These are phyloP conservation scores for Nyssa sinensis DNA, from an alignment of 148 eudicot species.

Conservation along the genomic window DNA sequence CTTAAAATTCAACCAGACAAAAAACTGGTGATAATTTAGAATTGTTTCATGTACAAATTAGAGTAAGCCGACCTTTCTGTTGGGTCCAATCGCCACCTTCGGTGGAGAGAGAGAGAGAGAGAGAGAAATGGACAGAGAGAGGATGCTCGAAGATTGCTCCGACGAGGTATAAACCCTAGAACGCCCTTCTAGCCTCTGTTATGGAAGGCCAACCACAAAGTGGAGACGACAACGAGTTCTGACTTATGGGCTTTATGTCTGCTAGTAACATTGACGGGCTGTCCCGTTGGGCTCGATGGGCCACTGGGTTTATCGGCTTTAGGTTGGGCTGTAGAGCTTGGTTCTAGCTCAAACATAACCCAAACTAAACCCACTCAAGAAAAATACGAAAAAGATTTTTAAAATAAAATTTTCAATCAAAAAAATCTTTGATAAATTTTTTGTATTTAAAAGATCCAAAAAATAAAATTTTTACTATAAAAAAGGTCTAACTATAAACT, in stretches of 20 bases:
- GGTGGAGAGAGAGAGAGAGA: background rate
- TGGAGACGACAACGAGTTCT: background rate
- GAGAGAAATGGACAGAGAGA: background rate
- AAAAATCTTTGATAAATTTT: too few species aligned
- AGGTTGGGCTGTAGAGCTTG: too few species aligned
- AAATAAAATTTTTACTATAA: too few species aligned
- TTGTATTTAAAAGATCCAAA: too few species aligned
- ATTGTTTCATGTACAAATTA: background rate
- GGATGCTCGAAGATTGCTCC: background rate
- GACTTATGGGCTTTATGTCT: background rate
- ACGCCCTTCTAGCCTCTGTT: conserved; percentile 1
- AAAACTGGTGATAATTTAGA: background rate
- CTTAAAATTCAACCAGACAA: background rate
- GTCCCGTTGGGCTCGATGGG: too few species aligned
- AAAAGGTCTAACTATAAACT: too few species aligned
- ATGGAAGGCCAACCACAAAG: background rate
- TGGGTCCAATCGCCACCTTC: background rate
- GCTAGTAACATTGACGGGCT: too few species aligned
- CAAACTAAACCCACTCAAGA: too few species aligned
- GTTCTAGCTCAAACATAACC: too few species aligned
- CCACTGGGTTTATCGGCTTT: too few species aligned
- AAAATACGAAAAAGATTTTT: too few species aligned
- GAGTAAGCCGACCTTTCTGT: background rate
- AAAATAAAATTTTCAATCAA: too few species aligned
- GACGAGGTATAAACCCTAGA: conserved; percentile 10